Evolutionary conservation across 805 yeast species (phyloP).

Genomic region (Ogataea methanolica): DNA sequence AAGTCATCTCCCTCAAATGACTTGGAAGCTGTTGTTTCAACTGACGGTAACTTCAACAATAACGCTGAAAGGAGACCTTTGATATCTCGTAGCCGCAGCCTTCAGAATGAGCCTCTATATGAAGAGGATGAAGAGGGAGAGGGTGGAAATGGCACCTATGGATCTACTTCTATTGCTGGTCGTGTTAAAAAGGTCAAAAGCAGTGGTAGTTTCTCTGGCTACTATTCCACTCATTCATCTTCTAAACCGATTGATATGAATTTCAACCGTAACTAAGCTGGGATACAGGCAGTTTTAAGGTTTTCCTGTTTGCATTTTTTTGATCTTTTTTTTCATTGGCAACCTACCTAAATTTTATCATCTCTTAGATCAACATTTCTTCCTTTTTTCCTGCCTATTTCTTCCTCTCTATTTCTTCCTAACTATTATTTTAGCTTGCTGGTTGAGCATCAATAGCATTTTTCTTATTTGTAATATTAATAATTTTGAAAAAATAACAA

Average conservation of each 20-base stretch:
- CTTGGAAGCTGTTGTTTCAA: neutral
- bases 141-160: neutral
- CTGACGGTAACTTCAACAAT: neutral
- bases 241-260: conserved; percentile 23
- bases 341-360: no score
- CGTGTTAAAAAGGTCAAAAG: neutral
- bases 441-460: no score
- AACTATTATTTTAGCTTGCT: no score
- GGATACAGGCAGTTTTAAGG: neutral
- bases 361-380: no score
- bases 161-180: no score
- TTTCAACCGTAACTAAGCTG: neutral
- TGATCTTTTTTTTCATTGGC: neutral
- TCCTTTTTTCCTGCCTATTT: no score
- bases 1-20: neutral
- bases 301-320: neutral
- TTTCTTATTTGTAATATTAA: no score
- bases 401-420: no score
- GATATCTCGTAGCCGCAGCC: neutral
- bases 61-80: conserved; percentile 12
- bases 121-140: conserved; percentile 3
- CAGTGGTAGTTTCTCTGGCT: conserved; percentile 18
- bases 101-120: neutral
- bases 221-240: conserved; percentile 27
- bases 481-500: no score